These are phyloP conservation scores for Microbotryum lychnidis-dioicae DNA, from an alignment of 1,284 basidiomycete genomes.

Conservation along the genomic window DNA sequence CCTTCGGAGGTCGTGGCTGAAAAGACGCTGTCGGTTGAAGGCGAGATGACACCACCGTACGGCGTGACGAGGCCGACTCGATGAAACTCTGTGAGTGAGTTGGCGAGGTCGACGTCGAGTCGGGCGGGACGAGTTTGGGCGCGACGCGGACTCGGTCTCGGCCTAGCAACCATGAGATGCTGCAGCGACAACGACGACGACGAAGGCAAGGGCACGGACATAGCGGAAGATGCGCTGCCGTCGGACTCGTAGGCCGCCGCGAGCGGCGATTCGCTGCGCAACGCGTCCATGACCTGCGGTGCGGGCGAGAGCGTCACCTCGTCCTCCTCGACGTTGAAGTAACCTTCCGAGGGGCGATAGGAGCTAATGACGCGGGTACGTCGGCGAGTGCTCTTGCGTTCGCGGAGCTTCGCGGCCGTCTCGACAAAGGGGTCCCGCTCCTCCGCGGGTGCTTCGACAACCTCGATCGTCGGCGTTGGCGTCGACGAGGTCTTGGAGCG, in stretches of 20 bases:
- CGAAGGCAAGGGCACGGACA: constrained; percentile 12
- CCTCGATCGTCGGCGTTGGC: not conserved
- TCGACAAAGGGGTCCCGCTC: not conserved
- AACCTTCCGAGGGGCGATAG: too few species aligned
- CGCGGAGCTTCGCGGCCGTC: too few species aligned
- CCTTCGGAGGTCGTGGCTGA: not conserved
- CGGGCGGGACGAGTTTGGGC: constrained; percentile 11
- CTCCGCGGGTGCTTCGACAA: too few species aligned
- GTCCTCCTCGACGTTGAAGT: too few species aligned
- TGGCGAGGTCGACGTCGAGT: constrained; percentile 23
- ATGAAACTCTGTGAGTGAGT: constrained; percentile 1
- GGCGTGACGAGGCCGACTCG: constrained; percentile 1
- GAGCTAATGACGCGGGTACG: too few species aligned
- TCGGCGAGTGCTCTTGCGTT: too few species aligned
- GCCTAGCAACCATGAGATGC: not conserved
- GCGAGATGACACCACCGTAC: not conserved
- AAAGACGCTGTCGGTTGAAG: constrained; percentile 9
- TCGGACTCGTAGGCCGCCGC: not conserved
- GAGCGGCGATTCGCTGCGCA: not conserved
- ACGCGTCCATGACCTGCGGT: too few species aligned
- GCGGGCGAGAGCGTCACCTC: too few species aligned
- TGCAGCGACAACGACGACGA: not conserved
- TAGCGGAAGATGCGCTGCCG: not conserved
- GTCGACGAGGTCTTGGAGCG: constrained; percentile 1
- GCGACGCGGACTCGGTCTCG: constrained; percentile 3